These are phyloP conservation scores for Hypomontagnella submonticulosa DNA, from an alignment of 495 filamentous ascomycete species.

Conservation along the genomic window DNA sequence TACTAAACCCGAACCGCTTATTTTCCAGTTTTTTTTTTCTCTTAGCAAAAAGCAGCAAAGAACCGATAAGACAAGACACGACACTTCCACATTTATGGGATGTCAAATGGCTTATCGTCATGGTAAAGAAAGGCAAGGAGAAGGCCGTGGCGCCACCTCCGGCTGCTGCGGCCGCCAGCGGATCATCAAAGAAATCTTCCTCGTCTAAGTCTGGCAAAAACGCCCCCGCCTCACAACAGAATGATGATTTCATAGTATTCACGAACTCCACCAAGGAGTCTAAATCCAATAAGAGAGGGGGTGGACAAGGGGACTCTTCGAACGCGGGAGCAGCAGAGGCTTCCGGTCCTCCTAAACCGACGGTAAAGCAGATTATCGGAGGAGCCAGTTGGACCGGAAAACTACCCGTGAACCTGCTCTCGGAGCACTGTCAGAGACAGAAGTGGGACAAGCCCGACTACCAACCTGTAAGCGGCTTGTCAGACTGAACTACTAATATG, in stretches of 20 bases:
- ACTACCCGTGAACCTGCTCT: slow-evolving; percentile 89
- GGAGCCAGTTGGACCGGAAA: slow-evolving; percentile 98
- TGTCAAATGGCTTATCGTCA: slow-evolving; percentile 49
- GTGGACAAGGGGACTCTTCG: slow-evolving; percentile 36
- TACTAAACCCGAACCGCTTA: slow-evolving; percentile 9
- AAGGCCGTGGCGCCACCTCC: slow-evolving; percentile 49
- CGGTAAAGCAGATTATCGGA: slow-evolving; percentile 88
- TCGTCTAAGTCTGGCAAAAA: slow-evolving; percentile 51
- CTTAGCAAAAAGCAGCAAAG: slow-evolving; percentile 3
- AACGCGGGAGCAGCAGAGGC: slow-evolving; percentile 55
- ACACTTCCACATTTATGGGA: background rate
- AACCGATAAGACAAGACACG: slow-evolving; percentile 13
- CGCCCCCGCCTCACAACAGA: slow-evolving; percentile 49
- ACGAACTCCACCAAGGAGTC: slow-evolving; percentile 69
- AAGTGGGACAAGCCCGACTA: slow-evolving; percentile 97
- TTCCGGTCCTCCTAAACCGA: slow-evolving; percentile 73
- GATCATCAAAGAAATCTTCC: slow-evolving; percentile 47
- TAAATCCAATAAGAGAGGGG: slow-evolving; percentile 56
- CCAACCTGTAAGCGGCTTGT: slow-evolving; percentile 59
- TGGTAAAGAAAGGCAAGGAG: slow-evolving; percentile 62
- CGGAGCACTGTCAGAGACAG: slow-evolving; percentile 94
- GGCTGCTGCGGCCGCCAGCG: slow-evolving; percentile 35
- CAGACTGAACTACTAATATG: slow-evolving; percentile 30
- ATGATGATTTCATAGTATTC: slow-evolving; percentile 75
- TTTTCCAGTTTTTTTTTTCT: slow-evolving; percentile 24